Conservation (phyloP, 2,329 filamentous ascomycete species). For the Colletotrichum zoysiae region DNA sequence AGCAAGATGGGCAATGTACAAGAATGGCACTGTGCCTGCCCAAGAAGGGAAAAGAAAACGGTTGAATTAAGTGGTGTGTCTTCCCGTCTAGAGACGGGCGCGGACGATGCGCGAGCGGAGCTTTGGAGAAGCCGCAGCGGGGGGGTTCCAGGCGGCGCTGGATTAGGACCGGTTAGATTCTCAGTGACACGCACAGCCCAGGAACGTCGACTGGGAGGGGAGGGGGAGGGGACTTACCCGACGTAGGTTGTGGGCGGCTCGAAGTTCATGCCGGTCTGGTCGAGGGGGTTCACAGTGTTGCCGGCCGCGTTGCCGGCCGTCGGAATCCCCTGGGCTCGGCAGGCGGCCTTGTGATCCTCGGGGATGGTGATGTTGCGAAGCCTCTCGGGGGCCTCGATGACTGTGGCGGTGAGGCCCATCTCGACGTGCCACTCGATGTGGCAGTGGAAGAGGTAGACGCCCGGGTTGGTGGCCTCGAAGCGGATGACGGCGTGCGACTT, state of each 20-base stretch:
- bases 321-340: conserved; percentile 60
- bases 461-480: conserved; percentile 65
- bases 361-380: conserved; percentile 70
- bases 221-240: conserved; percentile 61
- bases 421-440: conserved; percentile 73
- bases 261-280: conserved; percentile 66
- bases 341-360: conserved; percentile 65
- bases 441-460: conserved; percentile 69
- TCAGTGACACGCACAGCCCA: neutral
- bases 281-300: conserved; percentile 67
- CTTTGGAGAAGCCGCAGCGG: conserved; percentile 5
- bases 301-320: conserved; percentile 76
- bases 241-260: conserved; percentile 60
- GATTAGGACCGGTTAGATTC: conserved; percentile 8
- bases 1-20: conserved; percentile 38
- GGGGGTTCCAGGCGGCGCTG: conserved; percentile 28
- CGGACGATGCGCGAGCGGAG: conserved; percentile 34
- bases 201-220: too few relatives aligned
- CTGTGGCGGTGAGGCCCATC: conserved; percentile 67
- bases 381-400: conserved; percentile 69
- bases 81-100: neutral
- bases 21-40: conserved; percentile 23
- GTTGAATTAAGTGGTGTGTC: neutral
- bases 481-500: conserved; percentile 64
- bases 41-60: neutral